These are phyloP conservation scores for Calophaca sinica DNA, from an alignment of 306 rosid genomes.

Conservation along the genomic window DNA sequence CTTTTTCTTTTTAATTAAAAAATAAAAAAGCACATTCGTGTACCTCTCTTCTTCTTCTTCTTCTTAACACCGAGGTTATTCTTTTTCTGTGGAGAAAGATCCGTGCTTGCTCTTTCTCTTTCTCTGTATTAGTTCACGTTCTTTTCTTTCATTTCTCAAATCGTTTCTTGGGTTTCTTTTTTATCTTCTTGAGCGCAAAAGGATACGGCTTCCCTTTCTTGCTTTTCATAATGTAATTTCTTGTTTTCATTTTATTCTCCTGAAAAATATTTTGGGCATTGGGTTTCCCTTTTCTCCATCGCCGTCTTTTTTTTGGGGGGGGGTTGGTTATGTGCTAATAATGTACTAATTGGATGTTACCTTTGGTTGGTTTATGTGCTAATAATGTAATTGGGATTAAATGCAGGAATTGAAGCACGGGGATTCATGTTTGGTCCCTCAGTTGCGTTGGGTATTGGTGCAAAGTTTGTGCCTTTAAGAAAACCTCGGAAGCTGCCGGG, in stretches of 20 bases:
- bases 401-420: constrained; percentile 91
- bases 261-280: too few relatives aligned
- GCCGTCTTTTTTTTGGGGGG: not conserved
- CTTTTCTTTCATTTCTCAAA: not conserved
- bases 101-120: not conserved
- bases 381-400: constrained; percentile 27
- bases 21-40: not conserved
- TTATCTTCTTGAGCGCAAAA: too few relatives aligned
- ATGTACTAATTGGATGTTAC: not conserved
- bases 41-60: not conserved
- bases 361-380: constrained; percentile 33
- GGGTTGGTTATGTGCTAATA: too few relatives aligned
- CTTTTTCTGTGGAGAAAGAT: not conserved
- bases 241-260: not conserved
- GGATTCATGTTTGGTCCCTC: constrained; percentile 97
- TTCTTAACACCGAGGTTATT: not conserved
- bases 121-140: not conserved
- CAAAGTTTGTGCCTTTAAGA: constrained; percentile 96
- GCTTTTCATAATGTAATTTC: too few relatives aligned
- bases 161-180: too few relatives aligned
- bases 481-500: constrained; percentile 98
- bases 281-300: too few relatives aligned
- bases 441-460: constrained; percentile 91
- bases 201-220: too few relatives aligned
- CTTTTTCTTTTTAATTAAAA: not conserved